Evolutionary conservation across 2,329 filamentous ascomycete genomes (phyloP).

Genomic region (Fusarium nematophilum): DNA sequence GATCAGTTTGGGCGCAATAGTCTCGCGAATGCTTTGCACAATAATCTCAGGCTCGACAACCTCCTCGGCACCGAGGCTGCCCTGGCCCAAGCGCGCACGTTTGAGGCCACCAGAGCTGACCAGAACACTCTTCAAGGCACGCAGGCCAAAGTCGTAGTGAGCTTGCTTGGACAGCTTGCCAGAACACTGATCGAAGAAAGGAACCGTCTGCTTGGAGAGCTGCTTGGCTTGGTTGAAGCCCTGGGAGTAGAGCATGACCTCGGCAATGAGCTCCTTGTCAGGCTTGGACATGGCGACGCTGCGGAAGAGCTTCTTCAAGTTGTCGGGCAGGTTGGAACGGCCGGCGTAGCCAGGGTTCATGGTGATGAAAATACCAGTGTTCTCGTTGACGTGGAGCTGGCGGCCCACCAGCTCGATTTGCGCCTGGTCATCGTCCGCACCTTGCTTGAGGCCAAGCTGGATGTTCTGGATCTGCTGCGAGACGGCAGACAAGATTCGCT

Average conservation of each 20-base stretch:
- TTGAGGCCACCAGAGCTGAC: conserved; percentile 98
- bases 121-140: conserved; percentile 97
- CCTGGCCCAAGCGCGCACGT: conserved; percentile 76
- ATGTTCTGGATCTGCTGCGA: conserved; percentile 99
- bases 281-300: conserved; percentile 99
- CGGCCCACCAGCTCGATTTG: conserved; percentile 96
- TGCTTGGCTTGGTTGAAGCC: conserved; percentile 97
- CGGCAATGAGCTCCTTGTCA: conserved; percentile 98
- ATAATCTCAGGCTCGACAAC: conserved; percentile 96
- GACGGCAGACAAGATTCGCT: conserved; percentile 96
- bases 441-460: conserved; percentile 91
- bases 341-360: conserved; percentile 99
- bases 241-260: conserved; percentile 99
- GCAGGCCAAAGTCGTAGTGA: conserved; percentile 98
- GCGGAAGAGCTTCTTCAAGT: conserved; percentile 99
- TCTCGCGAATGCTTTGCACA: conserved; percentile 97
- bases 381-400: conserved; percentile 87
- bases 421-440: conserved; percentile 81
- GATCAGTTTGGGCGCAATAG: conserved; percentile 97
- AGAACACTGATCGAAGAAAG: conserved; percentile 95
- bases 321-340: conserved; percentile 97
- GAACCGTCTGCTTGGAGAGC: conserved; percentile 94
- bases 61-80: conserved; percentile 72
- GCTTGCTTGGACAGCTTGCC: conserved; percentile 90
- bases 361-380: conserved; percentile 99